Base-by-base conservation (phyloP, 169 alveolate genomes). In the Cryptosporidium viatorum region DNA sequence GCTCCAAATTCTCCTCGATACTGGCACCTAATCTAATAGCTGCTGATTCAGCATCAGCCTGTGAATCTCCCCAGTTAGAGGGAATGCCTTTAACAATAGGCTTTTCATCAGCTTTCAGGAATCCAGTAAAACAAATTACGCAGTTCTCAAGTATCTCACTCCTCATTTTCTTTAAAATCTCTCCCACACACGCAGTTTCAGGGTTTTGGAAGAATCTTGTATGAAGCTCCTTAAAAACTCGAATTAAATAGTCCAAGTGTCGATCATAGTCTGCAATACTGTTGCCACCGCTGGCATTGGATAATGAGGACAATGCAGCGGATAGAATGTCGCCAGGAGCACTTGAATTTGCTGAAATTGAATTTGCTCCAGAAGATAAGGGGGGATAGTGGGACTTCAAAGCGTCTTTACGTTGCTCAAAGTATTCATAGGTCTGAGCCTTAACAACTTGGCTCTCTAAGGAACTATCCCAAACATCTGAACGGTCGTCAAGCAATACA, bases 361-460 rank as follows among this genome's bases (percentile, higher is more conserved):
- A 89, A 45, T 62, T 58, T 10, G 84, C 69, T 55, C 91, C 84
- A 5, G 87, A 71, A 23, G 93, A 60, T 31, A 65, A 70, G 60
- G 85, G 93, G 29, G 93, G 94, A n/a, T 89, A 93, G 58, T 84
- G 87, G 29, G 93, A 86, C 59, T 70, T 84, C 45, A 85, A 69
- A 67, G 92, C 92, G 23, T 91, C 91, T 35, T 73, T 65, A 41
- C 91, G 69, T 5, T 87, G 91, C 69, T 84, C 97, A 91, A 96
- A 95, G 91, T 94, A 96, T 84, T 95, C 96, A 93, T 96, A 96
- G 58, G 96, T 97, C 89, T 96, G 97, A 18, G 98, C 98, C 91
- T 93, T 95, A 73, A 96, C 95, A 43, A 96, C 97, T 70, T 96
- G 98, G 37, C 93, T 92, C 55, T 93, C 96, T 7, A 96, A 96